These are phyloP conservation scores for Cyberlindnera mrakii DNA, from an alignment of 805 yeast genomes.

Conservation along the genomic window DNA sequence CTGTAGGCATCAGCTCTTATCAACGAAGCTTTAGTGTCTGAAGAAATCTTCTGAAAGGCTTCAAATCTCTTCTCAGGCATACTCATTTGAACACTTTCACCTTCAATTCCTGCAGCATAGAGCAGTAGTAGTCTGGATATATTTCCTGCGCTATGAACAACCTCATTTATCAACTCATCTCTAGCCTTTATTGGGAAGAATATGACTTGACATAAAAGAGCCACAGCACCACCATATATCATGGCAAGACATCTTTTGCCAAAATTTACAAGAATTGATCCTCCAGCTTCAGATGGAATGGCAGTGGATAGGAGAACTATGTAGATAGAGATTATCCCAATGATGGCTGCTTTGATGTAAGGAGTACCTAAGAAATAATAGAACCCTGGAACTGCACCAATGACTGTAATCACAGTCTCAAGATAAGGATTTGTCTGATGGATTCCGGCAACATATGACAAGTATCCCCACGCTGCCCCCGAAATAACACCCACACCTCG, in stretches of 20 bases:
- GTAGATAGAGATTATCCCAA: slow-evolving; percentile 40
- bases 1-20: slow-evolving; percentile 35
- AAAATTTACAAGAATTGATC: slow-evolving; percentile 37
- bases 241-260: slow-evolving; percentile 46
- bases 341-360: slow-evolving; percentile 45
- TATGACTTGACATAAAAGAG: slow-evolving; percentile 37
- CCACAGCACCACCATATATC: slow-evolving; percentile 44
- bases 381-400: slow-evolving; percentile 42
- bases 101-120: slow-evolving; percentile 34
- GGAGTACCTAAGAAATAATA: slow-evolving; percentile 40
- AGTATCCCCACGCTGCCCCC: slow-evolving; percentile 46
- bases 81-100: slow-evolving; percentile 23
- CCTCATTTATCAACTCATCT: slow-evolving; percentile 36
- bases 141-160: slow-evolving; percentile 33
- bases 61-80: slow-evolving; percentile 27
- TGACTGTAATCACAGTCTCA: slow-evolving; percentile 34
- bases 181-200: slow-evolving; percentile 45
- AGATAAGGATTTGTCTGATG: slow-evolving; percentile 35
- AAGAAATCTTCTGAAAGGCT: slow-evolving; percentile 28
- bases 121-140: slow-evolving; percentile 33
- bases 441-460: slow-evolving; percentile 36
- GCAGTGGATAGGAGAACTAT: slow-evolving; percentile 41
- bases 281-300: slow-evolving; percentile 31
- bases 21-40: slow-evolving; percentile 32
- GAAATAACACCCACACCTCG: slow-evolving; percentile 41